Base-by-base conservation (phyloP, 176 grass and related monocot species). In the Zoysia japonica region DNA sequence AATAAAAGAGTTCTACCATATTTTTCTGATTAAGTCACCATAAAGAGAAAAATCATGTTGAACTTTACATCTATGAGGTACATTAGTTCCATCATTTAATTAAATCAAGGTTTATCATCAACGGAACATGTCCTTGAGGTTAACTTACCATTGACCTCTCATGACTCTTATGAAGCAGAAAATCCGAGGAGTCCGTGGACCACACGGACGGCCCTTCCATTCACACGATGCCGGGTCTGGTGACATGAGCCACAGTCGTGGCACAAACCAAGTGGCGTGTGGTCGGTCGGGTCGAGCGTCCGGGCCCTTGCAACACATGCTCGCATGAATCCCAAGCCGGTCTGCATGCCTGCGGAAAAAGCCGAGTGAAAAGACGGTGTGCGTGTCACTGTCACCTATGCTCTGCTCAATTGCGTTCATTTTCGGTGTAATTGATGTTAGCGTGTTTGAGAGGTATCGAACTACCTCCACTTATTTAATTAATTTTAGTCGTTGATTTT, bases 181-280 rank as follows among this genome's bases (percentile, higher is more conserved):
- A 66, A 89, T 89, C 87, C 17, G 2, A 9, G 45, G 37, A 1
- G 41, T 2, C 42, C 71, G 48, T 76, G 71, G 77, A 85, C 77
- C 71, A 75, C 75, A 14, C 1, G 80, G 49, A 14, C 42, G 65
- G 65, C 9, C 17, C 43, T 59, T 80, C 87, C 82, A 28, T 28
- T 28, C 28, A 28, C 28, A 81, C 82, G 81, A 81, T 50, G 82
- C 65, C 71, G 65, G 87, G 87, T 85, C 87, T 67, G 77, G 78
- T 89, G 87, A 89, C 87, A 85, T 85, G 82, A 43, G 87, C 87
- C 72, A 89, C 87, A 85, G 87, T 85, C 9, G 3, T 43, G 49
- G 50, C 69, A 76, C 84, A 74, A 80, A 41, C 87, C 19, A 72
- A 60, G 49, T 76, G 87, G 85, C 71, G 82, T 81, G 77, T 83